phyloP scores from a whole-genome alignment of 352 stramenopile species.

The Blastocystis hominis region DNA sequence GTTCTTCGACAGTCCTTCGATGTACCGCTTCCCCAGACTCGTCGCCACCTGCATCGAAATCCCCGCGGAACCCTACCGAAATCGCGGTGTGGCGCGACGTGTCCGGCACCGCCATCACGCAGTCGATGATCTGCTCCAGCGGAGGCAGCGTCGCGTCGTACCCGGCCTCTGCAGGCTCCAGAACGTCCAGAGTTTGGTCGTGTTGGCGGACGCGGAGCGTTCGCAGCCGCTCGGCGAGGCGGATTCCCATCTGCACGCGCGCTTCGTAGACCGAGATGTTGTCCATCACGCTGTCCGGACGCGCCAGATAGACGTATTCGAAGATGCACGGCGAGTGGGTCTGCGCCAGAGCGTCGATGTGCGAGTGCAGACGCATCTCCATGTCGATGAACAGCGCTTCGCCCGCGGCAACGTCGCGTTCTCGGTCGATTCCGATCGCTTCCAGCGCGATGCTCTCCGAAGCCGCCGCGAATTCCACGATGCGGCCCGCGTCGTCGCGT shows the following conservation, averaged over 20 bases:
- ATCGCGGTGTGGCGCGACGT: slow-evolving; percentile 84
- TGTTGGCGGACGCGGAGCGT: slow-evolving; percentile 77
- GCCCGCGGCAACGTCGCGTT: slow-evolving; percentile 85
- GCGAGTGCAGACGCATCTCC: slow-evolving; percentile 73
- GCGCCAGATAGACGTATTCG: slow-evolving; percentile 98
- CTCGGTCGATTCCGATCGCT: slow-evolving; percentile 86
- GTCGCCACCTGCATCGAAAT: slow-evolving; percentile 75
- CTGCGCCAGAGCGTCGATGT: slow-evolving; percentile 70
- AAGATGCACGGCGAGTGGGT: slow-evolving; percentile 92
- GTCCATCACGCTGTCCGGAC: slow-evolving; percentile 96
- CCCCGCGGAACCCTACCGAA: neutral
- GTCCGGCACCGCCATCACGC: slow-evolving; percentile 96
- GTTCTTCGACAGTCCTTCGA: slow-evolving; percentile 98
- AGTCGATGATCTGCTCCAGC: slow-evolving; percentile 86
- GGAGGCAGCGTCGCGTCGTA: slow-evolving; percentile 81
- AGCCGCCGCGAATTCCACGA: slow-evolving; percentile 82
- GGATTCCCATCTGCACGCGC: slow-evolving; percentile 90
- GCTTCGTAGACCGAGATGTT: slow-evolving; percentile 93
- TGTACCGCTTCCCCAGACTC: slow-evolving; percentile 78
- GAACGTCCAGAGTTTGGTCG: slow-evolving; percentile 72
- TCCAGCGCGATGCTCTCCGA: slow-evolving; percentile 96
- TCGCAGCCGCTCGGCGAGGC: slow-evolving; percentile 87
- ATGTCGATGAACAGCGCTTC: slow-evolving; percentile 89
- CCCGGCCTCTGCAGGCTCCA: slow-evolving; percentile 92
- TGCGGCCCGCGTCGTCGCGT: neutral